Conservation (phyloP, 768 basidiomycete genomes). For the Lentinula guzmanii region DNA sequence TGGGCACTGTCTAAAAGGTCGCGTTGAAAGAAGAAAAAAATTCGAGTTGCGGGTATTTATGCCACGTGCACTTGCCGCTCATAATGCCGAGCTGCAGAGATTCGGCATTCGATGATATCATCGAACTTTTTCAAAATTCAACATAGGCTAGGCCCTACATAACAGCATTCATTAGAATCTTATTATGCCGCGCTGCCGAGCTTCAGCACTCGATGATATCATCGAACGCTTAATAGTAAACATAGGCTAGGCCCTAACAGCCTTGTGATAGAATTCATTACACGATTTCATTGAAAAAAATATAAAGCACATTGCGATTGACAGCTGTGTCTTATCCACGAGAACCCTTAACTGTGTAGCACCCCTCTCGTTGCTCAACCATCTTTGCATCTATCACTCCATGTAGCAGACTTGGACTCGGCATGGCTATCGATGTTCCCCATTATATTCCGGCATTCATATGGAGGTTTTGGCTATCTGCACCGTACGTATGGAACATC, state of each 20-base stretch:
- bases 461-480: slow-evolving; percentile 4
- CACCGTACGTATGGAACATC: background rate
- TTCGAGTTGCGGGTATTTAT: background rate
- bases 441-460: slow-evolving; percentile 2
- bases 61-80: too few species aligned
- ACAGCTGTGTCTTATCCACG: background rate
- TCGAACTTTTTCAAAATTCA: too few species aligned
- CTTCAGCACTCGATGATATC: background rate
- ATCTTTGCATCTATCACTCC: background rate
- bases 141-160: too few species aligned
- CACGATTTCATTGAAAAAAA: background rate
- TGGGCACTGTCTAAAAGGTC: slow-evolving; percentile 17
- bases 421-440: slow-evolving; percentile 2
- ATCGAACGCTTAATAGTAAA: background rate
- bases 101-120: too few species aligned
- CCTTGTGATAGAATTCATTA: background rate
- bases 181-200: too few species aligned
- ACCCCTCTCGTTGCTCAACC: background rate
- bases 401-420: background rate
- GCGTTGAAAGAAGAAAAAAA: slow-evolving; percentile 5
- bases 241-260: background rate
- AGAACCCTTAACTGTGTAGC: background rate
- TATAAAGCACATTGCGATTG: background rate
- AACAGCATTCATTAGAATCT: background rate
- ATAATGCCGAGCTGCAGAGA: too few species aligned